Evolutionary conservation across 441 rosid species (phyloP).

Genomic region (Mallotus japonicus): DNA sequence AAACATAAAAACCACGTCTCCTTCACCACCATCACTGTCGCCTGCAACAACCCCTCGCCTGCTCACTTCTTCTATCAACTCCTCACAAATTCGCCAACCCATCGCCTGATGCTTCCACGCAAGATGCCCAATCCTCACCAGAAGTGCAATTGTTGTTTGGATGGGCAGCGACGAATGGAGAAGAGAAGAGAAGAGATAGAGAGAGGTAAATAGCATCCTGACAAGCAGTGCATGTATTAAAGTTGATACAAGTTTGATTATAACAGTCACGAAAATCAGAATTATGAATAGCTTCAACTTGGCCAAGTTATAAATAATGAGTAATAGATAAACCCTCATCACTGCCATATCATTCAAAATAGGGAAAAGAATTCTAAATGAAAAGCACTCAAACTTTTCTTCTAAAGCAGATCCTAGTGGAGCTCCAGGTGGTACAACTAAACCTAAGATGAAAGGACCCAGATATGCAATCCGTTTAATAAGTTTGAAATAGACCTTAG

Average conservation of each 20-base stretch:
- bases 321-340: constrained; percentile 21
- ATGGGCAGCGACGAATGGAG: too few species aligned
- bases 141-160: too few species aligned
- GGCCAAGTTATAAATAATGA: not conserved
- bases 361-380: constrained; percentile 21
- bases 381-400: constrained; percentile 41
- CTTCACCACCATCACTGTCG: too few species aligned
- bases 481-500: not conserved
- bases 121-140: too few species aligned
- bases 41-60: too few species aligned
- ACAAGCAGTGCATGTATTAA: constrained; percentile 18
- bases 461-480: constrained; percentile 7
- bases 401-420: constrained; percentile 52
- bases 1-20: too few species aligned
- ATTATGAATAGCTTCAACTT: constrained; percentile 10
- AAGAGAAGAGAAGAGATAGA: too few species aligned
- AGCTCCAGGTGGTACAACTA: constrained; percentile 46
- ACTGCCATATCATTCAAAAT: constrained; percentile 15
- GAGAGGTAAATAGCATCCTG: constrained; percentile 20
- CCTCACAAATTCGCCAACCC: too few species aligned
- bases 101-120: too few species aligned
- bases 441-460: constrained; percentile 43
- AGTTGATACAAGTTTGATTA: constrained; percentile 20
- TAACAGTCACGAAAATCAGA: constrained; percentile 14
- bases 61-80: too few species aligned